Evolutionary conservation across 352 stramenopile genomes (phyloP).

Genomic region (Phytopythium vexans): DNA sequence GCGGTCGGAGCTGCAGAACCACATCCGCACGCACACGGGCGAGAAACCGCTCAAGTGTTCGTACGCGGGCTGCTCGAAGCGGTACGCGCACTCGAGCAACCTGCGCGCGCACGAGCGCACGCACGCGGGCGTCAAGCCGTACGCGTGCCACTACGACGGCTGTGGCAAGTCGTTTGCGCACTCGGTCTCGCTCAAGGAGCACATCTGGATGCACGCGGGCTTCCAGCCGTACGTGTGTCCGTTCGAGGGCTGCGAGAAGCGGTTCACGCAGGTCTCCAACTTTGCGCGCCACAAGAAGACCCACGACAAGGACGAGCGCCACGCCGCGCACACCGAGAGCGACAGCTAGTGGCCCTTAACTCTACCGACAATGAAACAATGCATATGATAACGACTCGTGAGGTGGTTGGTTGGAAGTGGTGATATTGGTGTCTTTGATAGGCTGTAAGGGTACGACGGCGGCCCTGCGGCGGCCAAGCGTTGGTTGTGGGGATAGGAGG

Average conservation of each 20-base stretch:
- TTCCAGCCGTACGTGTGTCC: constrained; percentile 91
- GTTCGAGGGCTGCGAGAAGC: constrained; percentile 86
- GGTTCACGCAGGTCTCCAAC: constrained; percentile 88
- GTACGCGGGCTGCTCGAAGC: constrained; percentile 83
- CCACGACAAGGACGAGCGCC: constrained; percentile 73
- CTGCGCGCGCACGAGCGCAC: constrained; percentile 89
- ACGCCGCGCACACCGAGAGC: constrained; percentile 39
- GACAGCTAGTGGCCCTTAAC: constrained; percentile 21
- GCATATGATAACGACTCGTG: no score
- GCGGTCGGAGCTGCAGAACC: constrained; percentile 81
- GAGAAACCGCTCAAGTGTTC: constrained; percentile 90
- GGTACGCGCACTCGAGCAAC: constrained; percentile 90
- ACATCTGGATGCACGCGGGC: constrained; percentile 90
- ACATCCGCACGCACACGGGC: constrained; percentile 88
- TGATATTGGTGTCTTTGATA: no score
- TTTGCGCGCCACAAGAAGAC: constrained; percentile 88
- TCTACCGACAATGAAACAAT: no score
- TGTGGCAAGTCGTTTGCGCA: constrained; percentile 90
- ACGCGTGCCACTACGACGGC: constrained; percentile 87
- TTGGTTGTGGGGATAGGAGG: no score
- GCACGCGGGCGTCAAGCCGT: constrained; percentile 89
- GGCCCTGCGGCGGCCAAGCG: no score
- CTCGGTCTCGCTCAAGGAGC: constrained; percentile 89
- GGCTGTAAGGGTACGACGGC: no score
- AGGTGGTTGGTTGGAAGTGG: no score